Base-by-base conservation (phyloP, 1,139 yeast species). In the Pichia inconspicua region DNA sequence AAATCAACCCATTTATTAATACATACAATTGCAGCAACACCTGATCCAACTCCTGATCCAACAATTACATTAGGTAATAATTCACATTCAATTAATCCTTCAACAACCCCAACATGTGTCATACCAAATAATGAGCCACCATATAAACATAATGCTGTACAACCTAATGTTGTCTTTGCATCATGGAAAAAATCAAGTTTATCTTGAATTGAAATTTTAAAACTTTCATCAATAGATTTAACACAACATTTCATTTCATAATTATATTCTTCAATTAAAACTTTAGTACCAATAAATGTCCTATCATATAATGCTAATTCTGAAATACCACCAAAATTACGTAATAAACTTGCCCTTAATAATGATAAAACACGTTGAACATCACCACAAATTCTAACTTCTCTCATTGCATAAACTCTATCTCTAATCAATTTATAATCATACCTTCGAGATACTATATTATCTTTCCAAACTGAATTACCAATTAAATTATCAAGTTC, bases 41-140 rank as follows among this genome's bases (percentile, higher is more conserved):
- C 84, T 0, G 97, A 95, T 2, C 97, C 97, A 49, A 88, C 88
- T 0, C 96, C 94, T 52, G 92, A 84, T 0, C 97, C 97, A n/a
- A 94, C 86, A 37, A 92, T 78, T 4, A 92, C 85, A 44, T 84
- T 68, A 0, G 98, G 98, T 45, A 90, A 69, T 37, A 90, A 67
- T 0, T 88, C 83, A 53, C 84, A 81, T 55, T 77, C 75, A 54
- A 83, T 78, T 22, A 92, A 68, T 0, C 94, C 92, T 55, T 84
- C 84, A 8, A 90, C 86, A 1, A 90, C 96, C 1, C 98, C 98
- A 44, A 92, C 65, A 64, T 92, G 98, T 60, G 96, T 89, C 53
- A 92, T 70, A 0, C 97, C 97, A 68, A 90, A 92, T 28, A 92
- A 68, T 0, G 97, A 85, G 1, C 97, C 97, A 30, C 98, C 97